Conservation (phyloP, 441 rosid species). For the Pelargonium cotyledonis region DNA sequence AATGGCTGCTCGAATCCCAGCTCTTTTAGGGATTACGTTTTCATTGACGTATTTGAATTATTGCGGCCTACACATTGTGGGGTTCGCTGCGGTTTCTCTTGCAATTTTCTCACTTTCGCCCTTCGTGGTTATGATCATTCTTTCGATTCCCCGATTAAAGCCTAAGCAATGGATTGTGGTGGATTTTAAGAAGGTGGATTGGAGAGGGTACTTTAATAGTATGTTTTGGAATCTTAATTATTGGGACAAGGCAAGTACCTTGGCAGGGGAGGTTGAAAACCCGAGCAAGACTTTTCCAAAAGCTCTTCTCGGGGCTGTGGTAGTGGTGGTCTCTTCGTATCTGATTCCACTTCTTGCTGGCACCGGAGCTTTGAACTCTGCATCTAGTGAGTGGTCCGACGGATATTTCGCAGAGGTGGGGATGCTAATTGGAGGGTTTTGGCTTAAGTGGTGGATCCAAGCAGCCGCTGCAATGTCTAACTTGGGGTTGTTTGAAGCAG, state of each 20-base stretch:
- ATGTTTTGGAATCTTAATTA: conserved; percentile 90
- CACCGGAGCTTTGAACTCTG: conserved; percentile 53
- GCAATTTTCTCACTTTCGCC: conserved; percentile 71
- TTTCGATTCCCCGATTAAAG: conserved; percentile 57
- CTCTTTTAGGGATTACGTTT: conserved; percentile 67
- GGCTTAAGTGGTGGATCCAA: conserved; percentile 90
- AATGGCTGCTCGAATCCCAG: conserved; percentile 59
- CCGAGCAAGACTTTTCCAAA: conserved; percentile 84
- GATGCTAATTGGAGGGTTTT: conserved; percentile 69
- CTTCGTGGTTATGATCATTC: conserved; percentile 58
- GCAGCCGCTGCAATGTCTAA: conserved; percentile 92
- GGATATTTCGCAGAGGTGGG: conserved; percentile 95
- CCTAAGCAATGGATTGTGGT: conserved; percentile 65
- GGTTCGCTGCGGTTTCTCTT: conserved; percentile 62
- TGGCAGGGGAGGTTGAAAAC: conserved; percentile 80
- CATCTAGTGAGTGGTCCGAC: conserved; percentile 70
- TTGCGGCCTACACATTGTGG: conserved; percentile 82
- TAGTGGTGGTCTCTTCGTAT: conserved; percentile 68
- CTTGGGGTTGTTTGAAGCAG: conserved; percentile 88
- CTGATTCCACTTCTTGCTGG: conserved; percentile 79
- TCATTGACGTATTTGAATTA: conserved; percentile 79
- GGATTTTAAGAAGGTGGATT: conserved; percentile 53
- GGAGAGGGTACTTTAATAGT: conserved; percentile 82
- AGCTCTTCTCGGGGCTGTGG: conserved; percentile 68
- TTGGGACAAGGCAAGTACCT: conserved; percentile 95